Evolutionary conservation across 768 basidiomycete genomes (phyloP).

Genomic region (Lactifluus echinatus): DNA sequence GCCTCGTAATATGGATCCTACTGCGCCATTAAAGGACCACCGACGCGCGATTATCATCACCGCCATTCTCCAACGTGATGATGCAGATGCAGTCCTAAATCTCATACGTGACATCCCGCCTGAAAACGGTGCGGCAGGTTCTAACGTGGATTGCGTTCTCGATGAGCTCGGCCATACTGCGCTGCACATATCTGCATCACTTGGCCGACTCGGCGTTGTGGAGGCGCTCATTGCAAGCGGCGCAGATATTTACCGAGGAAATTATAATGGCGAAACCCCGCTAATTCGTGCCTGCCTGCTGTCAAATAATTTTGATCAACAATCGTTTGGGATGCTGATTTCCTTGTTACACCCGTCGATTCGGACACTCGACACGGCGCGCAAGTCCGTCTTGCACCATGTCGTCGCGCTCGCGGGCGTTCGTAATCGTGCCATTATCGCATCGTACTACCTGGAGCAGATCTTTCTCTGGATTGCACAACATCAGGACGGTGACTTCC

Average conservation of each 20-base stretch:
- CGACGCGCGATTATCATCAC: constrained; percentile 57
- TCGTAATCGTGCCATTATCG: constrained; percentile 74
- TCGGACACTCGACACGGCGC: constrained; percentile 79
- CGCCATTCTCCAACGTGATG: constrained; percentile 61
- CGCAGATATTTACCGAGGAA: constrained; percentile 86
- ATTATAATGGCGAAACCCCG: constrained; percentile 90
- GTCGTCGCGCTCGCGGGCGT: constrained; percentile 86
- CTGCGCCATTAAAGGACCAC: constrained; percentile 38
- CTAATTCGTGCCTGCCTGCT: constrained; percentile 88
- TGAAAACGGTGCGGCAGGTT: constrained; percentile 27
- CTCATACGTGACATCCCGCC: constrained; percentile 56
- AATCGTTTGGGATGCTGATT: constrained; percentile 64
- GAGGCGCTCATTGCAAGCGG: constrained; percentile 65
- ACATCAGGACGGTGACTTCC: constrained; percentile 66
- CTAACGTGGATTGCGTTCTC: constrained; percentile 74
- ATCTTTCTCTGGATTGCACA: constrained; percentile 82
- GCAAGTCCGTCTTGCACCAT: constrained; percentile 86
- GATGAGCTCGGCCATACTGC: constrained; percentile 95
- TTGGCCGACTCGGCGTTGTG: constrained; percentile 62
- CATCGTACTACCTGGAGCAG: constrained; percentile 87
- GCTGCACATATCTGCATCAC: constrained; percentile 84
- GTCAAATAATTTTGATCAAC: constrained; percentile 74
- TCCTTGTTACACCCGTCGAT: constrained; percentile 61
- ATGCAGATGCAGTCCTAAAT: constrained; percentile 52
- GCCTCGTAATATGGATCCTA: constrained; percentile 44